These are phyloP conservation scores for Harringtonia lauricola DNA, from an alignment of 2,329 filamentous ascomycete genomes.

Conservation along the genomic window DNA sequence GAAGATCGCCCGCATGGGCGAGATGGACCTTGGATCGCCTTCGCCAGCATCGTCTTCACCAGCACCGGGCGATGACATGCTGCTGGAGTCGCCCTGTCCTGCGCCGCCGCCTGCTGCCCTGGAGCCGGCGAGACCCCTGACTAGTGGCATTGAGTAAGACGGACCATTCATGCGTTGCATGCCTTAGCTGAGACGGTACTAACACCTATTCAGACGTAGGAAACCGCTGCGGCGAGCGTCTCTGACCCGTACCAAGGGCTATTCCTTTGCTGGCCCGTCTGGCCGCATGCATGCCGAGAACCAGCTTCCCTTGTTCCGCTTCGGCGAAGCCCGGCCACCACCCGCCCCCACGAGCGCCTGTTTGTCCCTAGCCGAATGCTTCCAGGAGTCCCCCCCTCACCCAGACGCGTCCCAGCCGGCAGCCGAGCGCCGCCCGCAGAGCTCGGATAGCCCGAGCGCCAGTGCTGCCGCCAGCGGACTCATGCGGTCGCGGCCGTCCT, in stretches of 20 bases:
- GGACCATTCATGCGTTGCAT: constrained; percentile 4
- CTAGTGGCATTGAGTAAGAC: constrained; percentile 30
- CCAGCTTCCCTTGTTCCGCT: constrained; percentile 64
- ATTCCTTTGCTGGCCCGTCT: constrained; percentile 55
- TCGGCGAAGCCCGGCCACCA: constrained; percentile 35
- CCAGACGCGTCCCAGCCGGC: neutral
- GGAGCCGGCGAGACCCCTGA: constrained; percentile 1
- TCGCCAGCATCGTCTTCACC: constrained; percentile 59
- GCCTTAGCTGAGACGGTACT: constrained; percentile 13
- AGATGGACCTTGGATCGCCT: constrained; percentile 55
- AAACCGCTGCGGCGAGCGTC: constrained; percentile 65
- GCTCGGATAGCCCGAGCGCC: constrained; percentile 42
- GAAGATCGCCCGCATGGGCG: constrained; percentile 57
- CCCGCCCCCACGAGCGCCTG: constrained; percentile 28
- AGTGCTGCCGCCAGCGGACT: constrained; percentile 33
- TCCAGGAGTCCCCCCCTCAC: constrained; percentile 67
- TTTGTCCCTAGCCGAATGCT: constrained; percentile 69
- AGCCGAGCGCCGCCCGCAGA: constrained; percentile 47
- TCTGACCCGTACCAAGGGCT: constrained; percentile 62
- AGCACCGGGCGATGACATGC: constrained; percentile 35
- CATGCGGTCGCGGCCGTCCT: constrained; percentile 54
- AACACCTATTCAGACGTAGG: constrained; percentile 40
- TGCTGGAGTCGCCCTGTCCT: constrained; percentile 41
- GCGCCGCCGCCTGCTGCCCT: neutral
- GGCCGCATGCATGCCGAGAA: constrained; percentile 50